Conservation (phyloP, 768 basidiomycete genomes). For the Pluteus cervinus region DNA sequence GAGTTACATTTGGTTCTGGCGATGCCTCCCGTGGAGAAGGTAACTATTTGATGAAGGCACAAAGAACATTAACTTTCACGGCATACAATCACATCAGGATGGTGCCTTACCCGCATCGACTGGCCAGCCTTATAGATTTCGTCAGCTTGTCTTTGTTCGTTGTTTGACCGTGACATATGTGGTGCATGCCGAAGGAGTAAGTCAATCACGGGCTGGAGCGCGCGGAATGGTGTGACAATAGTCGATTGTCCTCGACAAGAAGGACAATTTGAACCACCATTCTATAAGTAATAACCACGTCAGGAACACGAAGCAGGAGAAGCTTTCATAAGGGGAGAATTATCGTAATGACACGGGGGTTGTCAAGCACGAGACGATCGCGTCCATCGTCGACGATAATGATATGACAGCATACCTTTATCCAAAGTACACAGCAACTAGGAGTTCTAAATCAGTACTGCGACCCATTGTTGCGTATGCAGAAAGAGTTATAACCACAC, state of each 20-base stretch:
- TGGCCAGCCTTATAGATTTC: slow-evolving; percentile 65
- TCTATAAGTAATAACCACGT: slow-evolving; percentile 35
- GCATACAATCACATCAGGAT: slow-evolving; percentile 6
- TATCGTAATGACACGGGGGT: background rate
- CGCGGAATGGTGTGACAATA: slow-evolving; percentile 65
- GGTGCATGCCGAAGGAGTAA: slow-evolving; percentile 67
- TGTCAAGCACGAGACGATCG: background rate
- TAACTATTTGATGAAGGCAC: slow-evolving; percentile 37
- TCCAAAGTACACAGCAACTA: slow-evolving; percentile 81
- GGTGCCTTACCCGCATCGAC: slow-evolving; percentile 51
- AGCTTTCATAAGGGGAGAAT: no score
- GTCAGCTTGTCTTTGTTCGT: slow-evolving; percentile 78
- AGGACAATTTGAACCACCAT: slow-evolving; percentile 81
- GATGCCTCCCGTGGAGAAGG: slow-evolving; percentile 72
- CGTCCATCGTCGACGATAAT: slow-evolving; percentile 6
- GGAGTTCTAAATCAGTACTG: background rate
- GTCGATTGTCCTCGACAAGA: slow-evolving; percentile 71
- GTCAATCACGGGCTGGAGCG: slow-evolving; percentile 68
- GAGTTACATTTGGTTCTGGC: slow-evolving; percentile 67
- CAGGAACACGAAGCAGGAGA: slow-evolving; percentile 3
- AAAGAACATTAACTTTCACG: slow-evolving; percentile 5
- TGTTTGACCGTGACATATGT: slow-evolving; percentile 55
- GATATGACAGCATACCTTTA: slow-evolving; percentile 56
- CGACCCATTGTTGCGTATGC: background rate
- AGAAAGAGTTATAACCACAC: slow-evolving; percentile 8